A percentile compares a stretch with the other conserved stretches of the same genome.
Conservation (phyloP, 1,139 yeast genomes). For the Pichia sp. region DNA sequence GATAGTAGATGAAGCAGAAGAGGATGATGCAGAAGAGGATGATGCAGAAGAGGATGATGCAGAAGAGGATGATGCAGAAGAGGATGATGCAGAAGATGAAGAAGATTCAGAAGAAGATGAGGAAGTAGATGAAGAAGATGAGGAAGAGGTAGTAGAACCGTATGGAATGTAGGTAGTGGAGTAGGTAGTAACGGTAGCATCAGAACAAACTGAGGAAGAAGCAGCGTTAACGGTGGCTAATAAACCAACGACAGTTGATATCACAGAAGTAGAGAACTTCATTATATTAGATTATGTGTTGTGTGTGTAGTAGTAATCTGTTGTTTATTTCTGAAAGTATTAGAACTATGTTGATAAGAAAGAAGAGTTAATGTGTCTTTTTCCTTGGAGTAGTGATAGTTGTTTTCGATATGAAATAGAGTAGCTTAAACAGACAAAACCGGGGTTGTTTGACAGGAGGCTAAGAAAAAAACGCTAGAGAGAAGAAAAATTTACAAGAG, state of each 20-base stretch:
- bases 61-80: conserved; percentile 19
- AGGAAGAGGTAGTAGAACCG: conserved; percentile 8
- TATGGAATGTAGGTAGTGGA: conserved; percentile 7
- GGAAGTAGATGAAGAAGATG: conserved; percentile 4
- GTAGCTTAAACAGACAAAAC: no score
- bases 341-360: no score
- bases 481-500: no score
- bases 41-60: conserved; percentile 29
- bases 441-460: no score
- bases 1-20: conserved; percentile 65
- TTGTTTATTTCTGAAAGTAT: no score
- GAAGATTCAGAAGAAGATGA: conserved; percentile 11
- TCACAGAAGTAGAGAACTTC: conserved; percentile 4
- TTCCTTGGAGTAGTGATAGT: no score
- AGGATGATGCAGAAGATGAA: conserved; percentile 24
- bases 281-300: no score
- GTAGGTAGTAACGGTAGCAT: conserved; percentile 1
- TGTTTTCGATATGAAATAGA: no score
- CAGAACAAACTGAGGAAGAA: neutral
- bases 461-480: no score
- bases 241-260: neutral
- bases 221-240: conserved; percentile 6
- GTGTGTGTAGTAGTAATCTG: no score
- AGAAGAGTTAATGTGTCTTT: no score
- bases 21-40: conserved; percentile 41